Conservation (phyloP, 2,329 filamentous ascomycete genomes). For the Cercospora nicotianae region DNA sequence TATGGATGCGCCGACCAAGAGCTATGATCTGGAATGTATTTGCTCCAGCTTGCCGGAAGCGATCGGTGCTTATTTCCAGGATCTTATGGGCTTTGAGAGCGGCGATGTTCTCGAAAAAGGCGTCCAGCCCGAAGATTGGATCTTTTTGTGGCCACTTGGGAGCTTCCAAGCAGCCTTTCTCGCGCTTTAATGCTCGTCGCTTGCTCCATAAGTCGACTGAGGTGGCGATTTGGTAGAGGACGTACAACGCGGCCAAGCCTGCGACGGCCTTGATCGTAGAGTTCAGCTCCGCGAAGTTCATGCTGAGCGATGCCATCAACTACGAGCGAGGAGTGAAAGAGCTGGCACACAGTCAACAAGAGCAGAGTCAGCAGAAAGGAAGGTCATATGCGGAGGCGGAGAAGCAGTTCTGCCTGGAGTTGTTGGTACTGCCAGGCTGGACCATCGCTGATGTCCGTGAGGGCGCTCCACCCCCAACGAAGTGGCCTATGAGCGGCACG, state of each 20-base stretch:
- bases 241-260: constrained; percentile 36
- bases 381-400: background rate
- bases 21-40: constrained; percentile 44
- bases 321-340: background rate
- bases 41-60: constrained; percentile 38
- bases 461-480: background rate
- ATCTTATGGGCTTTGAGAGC: constrained; percentile 42
- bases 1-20: constrained; percentile 38
- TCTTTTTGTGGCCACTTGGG: constrained; percentile 53
- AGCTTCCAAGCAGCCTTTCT: constrained; percentile 52
- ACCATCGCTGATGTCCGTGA: background rate
- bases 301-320: background rate
- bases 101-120: constrained; percentile 45
- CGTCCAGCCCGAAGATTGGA: constrained; percentile 55
- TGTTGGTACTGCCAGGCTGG: background rate
- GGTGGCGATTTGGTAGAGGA: constrained; percentile 40
- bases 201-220: constrained; percentile 39
- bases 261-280: constrained; percentile 30
- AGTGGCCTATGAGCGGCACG: background rate
- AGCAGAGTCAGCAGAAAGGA: background rate
- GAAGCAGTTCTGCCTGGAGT: background rate
- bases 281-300: constrained; percentile 20
- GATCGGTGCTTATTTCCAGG: constrained; percentile 37
- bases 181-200: constrained; percentile 42
- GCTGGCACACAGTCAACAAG: background rate